Evolutionary conservation across 768 basidiomycete species (phyloP).

Genomic region (Fomitopsis pulvina): DNA sequence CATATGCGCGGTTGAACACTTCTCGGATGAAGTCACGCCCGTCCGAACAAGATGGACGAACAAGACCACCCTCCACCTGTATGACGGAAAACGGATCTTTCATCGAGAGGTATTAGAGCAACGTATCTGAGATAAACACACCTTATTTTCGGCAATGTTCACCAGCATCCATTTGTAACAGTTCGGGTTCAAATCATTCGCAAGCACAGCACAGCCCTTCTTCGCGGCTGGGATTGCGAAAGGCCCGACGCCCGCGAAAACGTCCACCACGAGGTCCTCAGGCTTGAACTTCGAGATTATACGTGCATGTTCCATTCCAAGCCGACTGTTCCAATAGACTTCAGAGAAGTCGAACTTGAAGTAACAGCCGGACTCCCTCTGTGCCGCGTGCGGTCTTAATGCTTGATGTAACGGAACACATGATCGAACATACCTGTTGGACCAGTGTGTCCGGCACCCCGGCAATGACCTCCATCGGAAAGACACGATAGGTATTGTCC

Average conservation of each 20-base stretch:
- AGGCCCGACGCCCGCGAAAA: constrained; percentile 96
- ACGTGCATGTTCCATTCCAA: constrained; percentile 87
- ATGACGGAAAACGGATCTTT: background rate
- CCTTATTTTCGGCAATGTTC: constrained; percentile 76
- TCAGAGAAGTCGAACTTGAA: constrained; percentile 93
- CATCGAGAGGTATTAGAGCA: background rate
- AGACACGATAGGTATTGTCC: constrained; percentile 82
- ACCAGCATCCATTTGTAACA: constrained; percentile 68
- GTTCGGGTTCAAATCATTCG: constrained; percentile 91
- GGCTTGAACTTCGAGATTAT: constrained; percentile 69
- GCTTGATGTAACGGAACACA: too few relatives aligned
- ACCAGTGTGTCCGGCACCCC: constrained; percentile 86
- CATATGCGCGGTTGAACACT: constrained; percentile 44
- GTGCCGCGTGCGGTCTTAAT: too few relatives aligned
- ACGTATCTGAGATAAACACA: constrained; percentile 28
- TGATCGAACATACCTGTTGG: constrained; percentile 64
- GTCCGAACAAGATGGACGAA: constrained; percentile 75
- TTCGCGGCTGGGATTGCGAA: constrained; percentile 92
- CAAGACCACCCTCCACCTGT: constrained; percentile 65
- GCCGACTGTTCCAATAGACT: constrained; percentile 98
- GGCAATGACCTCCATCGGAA: constrained; percentile 94
- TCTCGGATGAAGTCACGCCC: constrained; percentile 79
- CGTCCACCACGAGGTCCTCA: constrained; percentile 82
- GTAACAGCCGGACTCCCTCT: constrained; percentile 81
- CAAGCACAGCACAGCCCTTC: constrained; percentile 84